Conservation (phyloP, 805 yeast genomes). For the Nakazawaea holstii region DNA sequence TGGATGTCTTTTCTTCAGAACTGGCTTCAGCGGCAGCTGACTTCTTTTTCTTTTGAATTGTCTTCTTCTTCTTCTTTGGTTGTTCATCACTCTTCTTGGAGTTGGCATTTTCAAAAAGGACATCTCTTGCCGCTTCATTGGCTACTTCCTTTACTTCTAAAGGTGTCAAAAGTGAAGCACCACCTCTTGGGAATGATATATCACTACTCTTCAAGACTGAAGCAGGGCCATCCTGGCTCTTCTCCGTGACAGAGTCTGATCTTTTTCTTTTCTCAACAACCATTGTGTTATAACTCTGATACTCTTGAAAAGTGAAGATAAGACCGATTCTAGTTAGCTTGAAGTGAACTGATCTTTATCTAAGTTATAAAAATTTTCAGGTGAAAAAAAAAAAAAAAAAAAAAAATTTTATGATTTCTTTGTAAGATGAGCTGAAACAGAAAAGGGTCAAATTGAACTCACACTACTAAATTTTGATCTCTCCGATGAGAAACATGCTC, state of each 20-base stretch:
- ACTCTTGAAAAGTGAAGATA: not conserved
- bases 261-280: conserved; percentile 41
- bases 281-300: conserved; percentile 13
- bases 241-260: conserved; percentile 32
- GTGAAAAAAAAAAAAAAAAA: conserved; percentile 9
- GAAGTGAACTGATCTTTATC: not conserved
- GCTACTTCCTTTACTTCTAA: conserved; percentile 89
- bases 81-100: conserved; percentile 17
- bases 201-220: conserved; percentile 27
- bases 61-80: conserved; percentile 34
- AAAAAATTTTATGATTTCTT: conserved; percentile 1
- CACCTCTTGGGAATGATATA: conserved; percentile 91
- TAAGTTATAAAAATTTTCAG: conserved; percentile 7
- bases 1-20: conserved; percentile 26
- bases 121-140: conserved; percentile 88
- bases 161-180: conserved; percentile 79
- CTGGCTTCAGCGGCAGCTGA: conserved; percentile 20
- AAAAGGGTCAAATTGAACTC: not conserved
- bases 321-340: no score
- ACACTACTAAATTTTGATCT: no score
- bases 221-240: conserved; percentile 20
- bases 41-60: conserved; percentile 18
- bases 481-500: no score
- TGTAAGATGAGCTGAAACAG: not conserved
- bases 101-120: conserved; percentile 47